Evolutionary conservation across 192 early-diverging fungal genomes (phyloP), one percentile per base, ranked within the genome.

Genomic region (Entomortierella lignicola): DNA sequence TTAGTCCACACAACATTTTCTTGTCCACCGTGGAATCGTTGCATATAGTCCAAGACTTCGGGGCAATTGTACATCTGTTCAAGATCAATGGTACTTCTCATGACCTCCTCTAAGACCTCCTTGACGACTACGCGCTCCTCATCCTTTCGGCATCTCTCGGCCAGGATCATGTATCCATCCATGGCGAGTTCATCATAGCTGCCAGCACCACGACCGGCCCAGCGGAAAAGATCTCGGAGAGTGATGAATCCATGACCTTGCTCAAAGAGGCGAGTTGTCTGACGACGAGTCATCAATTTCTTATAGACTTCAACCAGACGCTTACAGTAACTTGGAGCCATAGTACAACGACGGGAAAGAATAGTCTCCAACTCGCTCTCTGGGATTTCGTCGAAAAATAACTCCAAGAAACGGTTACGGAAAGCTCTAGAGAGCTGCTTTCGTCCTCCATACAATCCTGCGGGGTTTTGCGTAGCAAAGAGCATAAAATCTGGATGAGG

Each of bases 401-500:
- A 84, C 75, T 99, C 98, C 56, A 98, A 77, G 79, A 99, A 99
- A 69, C 98, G 90, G 81, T 98, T 99, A 18, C 97, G 89, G 90
- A 99, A 99, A 0, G 98, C 98, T 12, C 97, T 87, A 0, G 96
- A 97, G 23, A 99, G 87, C 39, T 92, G 92, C 80, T 99, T 98
- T 52, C 98, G 92, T 12, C 98, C 98, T 60, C 96, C 97, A 80
- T 99, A 99, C 29, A 94, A 83, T 8, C 97, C 97, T n/a, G 98
- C 92, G 6, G 98, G 98, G 80, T 99, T 99, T 81, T 99, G 98
- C 23, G 98, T 99, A 27, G 98, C 98, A 86, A 99, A 99, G 15
- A 99, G 88, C 93, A 95, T 95, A 81, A 99, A 99, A 66, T 95
- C 88, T 47, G 92, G 92, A 63, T 99, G 97, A 37, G 98, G 98